Evolutionary conservation across 805 yeast genomes (phyloP).

Genomic region (Sungouiella blattae): DNA sequence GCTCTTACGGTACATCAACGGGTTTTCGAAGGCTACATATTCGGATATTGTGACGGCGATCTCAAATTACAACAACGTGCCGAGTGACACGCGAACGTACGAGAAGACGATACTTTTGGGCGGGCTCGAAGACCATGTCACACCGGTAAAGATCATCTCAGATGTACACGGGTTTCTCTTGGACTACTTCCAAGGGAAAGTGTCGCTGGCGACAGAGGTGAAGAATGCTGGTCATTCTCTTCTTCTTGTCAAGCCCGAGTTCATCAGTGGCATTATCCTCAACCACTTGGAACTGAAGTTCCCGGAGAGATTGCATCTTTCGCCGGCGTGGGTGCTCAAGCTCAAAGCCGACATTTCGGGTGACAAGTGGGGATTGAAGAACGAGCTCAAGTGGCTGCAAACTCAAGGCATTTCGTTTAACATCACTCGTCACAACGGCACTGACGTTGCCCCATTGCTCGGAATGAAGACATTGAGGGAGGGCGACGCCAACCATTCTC

Average conservation of each 20-base stretch:
- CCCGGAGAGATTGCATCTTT: conserved; percentile 50
- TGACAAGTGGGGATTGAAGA: conserved; percentile 77
- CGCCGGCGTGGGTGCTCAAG: conserved; percentile 68
- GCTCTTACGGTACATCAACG: conserved; percentile 51
- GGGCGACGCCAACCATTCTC: conserved; percentile 59
- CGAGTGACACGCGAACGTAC: conserved; percentile 25
- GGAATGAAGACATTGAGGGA: conserved; percentile 77
- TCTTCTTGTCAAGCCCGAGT: conserved; percentile 60
- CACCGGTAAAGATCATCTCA: conserved; percentile 43
- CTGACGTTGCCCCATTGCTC: conserved; percentile 44
- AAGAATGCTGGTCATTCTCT: conserved; percentile 63
- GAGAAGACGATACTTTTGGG: conserved; percentile 54
- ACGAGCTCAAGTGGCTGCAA: conserved; percentile 67
- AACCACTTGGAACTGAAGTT: conserved; percentile 50
- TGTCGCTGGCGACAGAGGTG: conserved; percentile 34
- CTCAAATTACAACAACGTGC: conserved; percentile 31
- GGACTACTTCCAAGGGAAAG: conserved; percentile 20
- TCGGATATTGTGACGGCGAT: conserved; percentile 44
- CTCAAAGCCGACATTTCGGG: conserved; percentile 60
- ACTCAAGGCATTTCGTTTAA: conserved; percentile 49
- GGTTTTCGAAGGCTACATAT: conserved; percentile 42
- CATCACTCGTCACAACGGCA: conserved; percentile 28
- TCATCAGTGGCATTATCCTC: conserved; percentile 56
- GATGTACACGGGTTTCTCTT: conserved; percentile 25
- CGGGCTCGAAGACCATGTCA: conserved; percentile 55